Conservation (phyloP, 805 yeast species). For the Starmerella riodocensis region DNA sequence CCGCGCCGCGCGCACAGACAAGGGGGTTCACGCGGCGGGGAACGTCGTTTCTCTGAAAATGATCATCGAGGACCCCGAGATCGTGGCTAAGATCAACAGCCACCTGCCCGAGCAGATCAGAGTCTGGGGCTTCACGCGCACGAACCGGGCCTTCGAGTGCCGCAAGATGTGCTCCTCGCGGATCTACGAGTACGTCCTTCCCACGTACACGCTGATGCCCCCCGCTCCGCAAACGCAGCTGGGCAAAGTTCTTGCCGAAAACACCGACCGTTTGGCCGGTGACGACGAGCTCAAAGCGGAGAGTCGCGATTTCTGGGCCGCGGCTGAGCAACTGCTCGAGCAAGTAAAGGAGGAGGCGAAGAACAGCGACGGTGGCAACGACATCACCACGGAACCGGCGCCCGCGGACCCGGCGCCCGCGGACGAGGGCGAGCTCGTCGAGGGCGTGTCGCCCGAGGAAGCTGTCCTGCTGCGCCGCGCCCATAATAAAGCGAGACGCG, state of each 20-base stretch:
- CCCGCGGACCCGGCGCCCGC: constrained; percentile 16
- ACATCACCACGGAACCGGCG: no score
- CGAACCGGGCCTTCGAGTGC: constrained; percentile 85
- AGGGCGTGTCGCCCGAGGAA: constrained; percentile 25
- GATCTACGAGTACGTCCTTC: constrained; percentile 83
- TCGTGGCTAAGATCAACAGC: constrained; percentile 58
- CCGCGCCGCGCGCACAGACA: constrained; percentile 60
- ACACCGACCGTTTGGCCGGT: constrained; percentile 38
- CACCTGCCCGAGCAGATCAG: constrained; percentile 74
- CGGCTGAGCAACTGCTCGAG: not conserved
- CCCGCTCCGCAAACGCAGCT: constrained; percentile 71
- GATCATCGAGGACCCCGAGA: constrained; percentile 68
- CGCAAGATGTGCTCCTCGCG: constrained; percentile 93
- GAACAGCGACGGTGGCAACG: no score
- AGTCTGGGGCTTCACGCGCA: constrained; percentile 84
- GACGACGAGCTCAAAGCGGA: constrained; percentile 51
- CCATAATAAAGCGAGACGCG: constrained; percentile 56
- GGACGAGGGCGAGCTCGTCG: constrained; percentile 10
- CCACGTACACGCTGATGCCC: constrained; percentile 78
- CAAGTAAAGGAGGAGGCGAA: not conserved
- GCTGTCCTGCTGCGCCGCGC: constrained; percentile 32
- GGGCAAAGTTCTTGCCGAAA: constrained; percentile 32
- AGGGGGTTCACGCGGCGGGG: constrained; percentile 97
- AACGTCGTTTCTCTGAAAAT: constrained; percentile 74
- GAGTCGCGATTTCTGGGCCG: constrained; percentile 59